Evolutionary conservation across 2,329 filamentous ascomycete species (phyloP), one percentile per base, ranked within the genome.

Genomic region (Ampelomyces quisqualis): DNA sequence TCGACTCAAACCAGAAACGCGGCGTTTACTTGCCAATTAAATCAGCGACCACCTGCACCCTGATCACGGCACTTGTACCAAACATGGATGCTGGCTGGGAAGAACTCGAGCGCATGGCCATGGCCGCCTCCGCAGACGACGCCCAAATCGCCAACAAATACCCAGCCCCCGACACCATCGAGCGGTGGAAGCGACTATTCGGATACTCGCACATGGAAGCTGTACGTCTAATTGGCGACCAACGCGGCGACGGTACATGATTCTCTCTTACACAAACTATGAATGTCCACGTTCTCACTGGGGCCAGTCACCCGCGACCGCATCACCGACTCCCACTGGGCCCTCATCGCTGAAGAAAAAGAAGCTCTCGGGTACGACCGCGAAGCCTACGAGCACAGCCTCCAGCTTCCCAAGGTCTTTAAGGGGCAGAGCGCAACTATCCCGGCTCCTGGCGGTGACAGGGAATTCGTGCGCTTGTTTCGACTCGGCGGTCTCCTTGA

Each of bases 301-400:
- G n/a, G n/a, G 13, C 9, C 22, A 55, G 49, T 66, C 5, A 58
- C 58, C 5, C 55, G 65, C 7, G 55, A 51, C 5, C 58, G 64
- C 15, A 52, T 71, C 22, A 60, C 65, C 0, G 58, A 69, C 36
- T 59, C 62, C 5, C 66, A 69, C 21, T 72, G 69, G 67, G 46
- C 55, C 0, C 42, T 64, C 0, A 43, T 71, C 36, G 45, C 43
- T 13, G 24, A 40, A 0, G 57, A 60, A 8, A 64, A 62, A 38
- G 65, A 68, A 47, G 48, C 50, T 1, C 34, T 57, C 17, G 69
- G 68, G 10, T 68, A 66, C 41, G 66, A 70, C 32, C 64, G 63
- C 9, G 68, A 71, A 41, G 61, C 65, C 1, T 73, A 71, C 43
- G 69, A 73, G 49, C 65, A 70, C 29, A 60, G 58, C 18, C 47